Conservation (phyloP, 2,329 filamentous ascomycete genomes). For the Ophiostoma australiae region DNA sequence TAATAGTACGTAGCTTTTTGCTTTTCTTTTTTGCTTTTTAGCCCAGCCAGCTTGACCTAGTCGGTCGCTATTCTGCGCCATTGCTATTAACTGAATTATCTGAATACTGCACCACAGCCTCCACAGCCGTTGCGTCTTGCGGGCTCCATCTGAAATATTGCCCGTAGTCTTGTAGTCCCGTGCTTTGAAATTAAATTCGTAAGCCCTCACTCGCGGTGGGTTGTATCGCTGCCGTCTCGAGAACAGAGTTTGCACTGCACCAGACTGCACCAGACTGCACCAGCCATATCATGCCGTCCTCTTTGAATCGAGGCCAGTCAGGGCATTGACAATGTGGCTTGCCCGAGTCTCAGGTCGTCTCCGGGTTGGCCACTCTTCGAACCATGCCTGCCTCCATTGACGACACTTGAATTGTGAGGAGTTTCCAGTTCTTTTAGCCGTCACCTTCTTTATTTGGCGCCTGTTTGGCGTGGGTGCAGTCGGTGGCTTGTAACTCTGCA, state of each 20-base stretch:
- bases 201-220: neutral
- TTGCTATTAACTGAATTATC: neutral
- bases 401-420: neutral
- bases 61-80: neutral
- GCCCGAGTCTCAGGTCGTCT: constrained; percentile 8
- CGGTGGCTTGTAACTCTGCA: neutral
- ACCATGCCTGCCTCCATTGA: neutral
- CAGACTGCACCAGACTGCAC: neutral
- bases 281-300: neutral
- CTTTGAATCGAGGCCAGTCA: neutral
- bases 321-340: constrained; percentile 2
- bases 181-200: neutral
- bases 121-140: neutral
- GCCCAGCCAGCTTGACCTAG: neutral
- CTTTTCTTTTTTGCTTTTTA: neutral
- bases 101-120: neutral
- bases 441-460: neutral
- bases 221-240: neutral
- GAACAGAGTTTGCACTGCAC: neutral
- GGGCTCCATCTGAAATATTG: neutral
- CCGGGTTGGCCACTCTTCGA: neutral
- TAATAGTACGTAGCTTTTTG: neutral
- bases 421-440: neutral
- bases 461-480: neutral
- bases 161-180: neutral